Evolutionary conservation across 257 asterid genomes (phyloP).

Genomic region (Solanum gandarillasii): DNA sequence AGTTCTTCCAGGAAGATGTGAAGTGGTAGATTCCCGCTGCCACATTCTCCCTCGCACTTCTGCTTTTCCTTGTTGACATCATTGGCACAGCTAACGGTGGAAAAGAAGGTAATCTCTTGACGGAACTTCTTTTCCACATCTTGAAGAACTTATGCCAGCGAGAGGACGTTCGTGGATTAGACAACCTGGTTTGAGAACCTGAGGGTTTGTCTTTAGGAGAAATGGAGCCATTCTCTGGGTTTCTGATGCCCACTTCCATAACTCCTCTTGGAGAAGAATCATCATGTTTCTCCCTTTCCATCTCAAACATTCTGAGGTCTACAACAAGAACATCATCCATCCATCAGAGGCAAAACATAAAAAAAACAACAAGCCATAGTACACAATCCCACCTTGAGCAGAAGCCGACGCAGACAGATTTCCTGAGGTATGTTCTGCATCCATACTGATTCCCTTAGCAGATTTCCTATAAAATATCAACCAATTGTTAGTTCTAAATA

Average conservation of each 20-base stretch:
- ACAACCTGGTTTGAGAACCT: not conserved
- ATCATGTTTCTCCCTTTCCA: conserved; percentile 13
- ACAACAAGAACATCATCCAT: not conserved
- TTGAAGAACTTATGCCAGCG: conserved; percentile 39
- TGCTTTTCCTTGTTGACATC: conserved; percentile 23
- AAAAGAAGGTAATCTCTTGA: conserved; percentile 24
- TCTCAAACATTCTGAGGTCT: conserved; percentile 33
- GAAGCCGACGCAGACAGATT: conserved; percentile 20
- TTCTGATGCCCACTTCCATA: conserved; percentile 9
- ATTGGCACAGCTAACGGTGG: conserved; percentile 26
- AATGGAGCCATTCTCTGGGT: conserved; percentile 5
- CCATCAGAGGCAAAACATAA: not conserved
- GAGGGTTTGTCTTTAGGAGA: not conserved
- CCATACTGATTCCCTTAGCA: not conserved
- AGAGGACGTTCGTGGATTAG: conserved; percentile 8
- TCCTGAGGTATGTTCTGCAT: not conserved
- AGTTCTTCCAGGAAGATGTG: conserved; percentile 41
- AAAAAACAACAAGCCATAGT: not conserved
- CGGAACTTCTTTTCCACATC: conserved; percentile 29
- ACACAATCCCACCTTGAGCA: conserved; percentile 31
- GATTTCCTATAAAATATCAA: not conserved
- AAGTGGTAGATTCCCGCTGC: conserved; percentile 2
- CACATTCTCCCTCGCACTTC: conserved; percentile 11
- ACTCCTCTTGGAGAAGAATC: conserved; percentile 25
- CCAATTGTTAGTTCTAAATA: not conserved